Evolutionary conservation across 2,329 filamentous ascomycete species (phyloP), one percentile per base, ranked within the genome.

Genomic region (Huntiella abstrusa): DNA sequence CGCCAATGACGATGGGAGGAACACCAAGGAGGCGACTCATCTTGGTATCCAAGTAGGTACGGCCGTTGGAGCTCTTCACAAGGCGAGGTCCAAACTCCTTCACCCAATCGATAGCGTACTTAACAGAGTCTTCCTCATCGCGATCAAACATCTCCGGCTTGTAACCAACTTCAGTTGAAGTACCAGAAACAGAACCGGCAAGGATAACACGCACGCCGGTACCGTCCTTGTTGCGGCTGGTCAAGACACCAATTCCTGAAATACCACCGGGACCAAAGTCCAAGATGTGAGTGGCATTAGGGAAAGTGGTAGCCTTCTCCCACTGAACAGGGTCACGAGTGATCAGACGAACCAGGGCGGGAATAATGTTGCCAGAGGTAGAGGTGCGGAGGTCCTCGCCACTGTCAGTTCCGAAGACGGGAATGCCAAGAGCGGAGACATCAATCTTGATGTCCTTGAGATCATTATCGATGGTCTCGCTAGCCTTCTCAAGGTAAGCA

Each of bases 191-290:
- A n/a, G 85, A 75, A 52, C 92, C 91, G 38, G 86, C 91, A 49
- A 98, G 73, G 53, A 98, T 94, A 53, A 98, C 87, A 51, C 88
- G 85, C 33, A 98, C 91, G 56, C 91, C 91, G 49, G 86, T 96
- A 52, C 91, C 91, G 62, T 98, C 92, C 69, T 98, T 98, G 73
- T 96, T 98, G 56, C 91, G 84, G 70, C 93, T 96, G 49, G 91
- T 98, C 52, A 98, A 69, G 40, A 93, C 83, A 58, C 91, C 92
- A 16, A 98, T 78, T 53, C 92, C 92, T 17, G 91, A 98, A 53
- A 96, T 91, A 52, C 91, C 92, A 57, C 91, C 91, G 16, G 91
- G 91, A 41, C 92, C 91, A 55, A 98, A 96, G 65, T 98, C 91
- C 45, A 98, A 68, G 48, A 98, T 83, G 60, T 98, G 91, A 3